Percentiles rank a stretch among this genome's conserved stretches.
Evolutionary conservation across 768 basidiomycete species (phyloP).

Genomic region (Lactifluus subvellereus): DNA sequence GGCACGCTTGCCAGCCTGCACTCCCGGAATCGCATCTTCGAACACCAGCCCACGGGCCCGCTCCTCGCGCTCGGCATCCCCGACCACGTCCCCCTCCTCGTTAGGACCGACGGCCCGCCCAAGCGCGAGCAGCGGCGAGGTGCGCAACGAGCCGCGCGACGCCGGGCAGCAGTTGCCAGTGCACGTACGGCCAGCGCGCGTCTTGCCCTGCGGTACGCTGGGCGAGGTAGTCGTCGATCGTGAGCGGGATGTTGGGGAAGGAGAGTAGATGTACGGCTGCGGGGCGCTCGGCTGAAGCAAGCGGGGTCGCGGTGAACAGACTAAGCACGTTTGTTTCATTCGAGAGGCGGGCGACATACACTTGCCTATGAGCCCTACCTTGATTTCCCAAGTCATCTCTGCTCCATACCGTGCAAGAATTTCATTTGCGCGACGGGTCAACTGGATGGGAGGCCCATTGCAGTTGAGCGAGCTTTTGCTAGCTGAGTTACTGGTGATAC

Average conservation of each 20-base stretch:
- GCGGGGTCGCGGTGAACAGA: not conserved
- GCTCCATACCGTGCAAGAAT: constrained; percentile 68
- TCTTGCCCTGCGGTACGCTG: constrained; percentile 57
- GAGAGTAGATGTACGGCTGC: constrained; percentile 66
- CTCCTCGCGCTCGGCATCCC: constrained; percentile 39
- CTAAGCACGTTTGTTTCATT: not conserved
- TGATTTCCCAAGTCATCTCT: constrained; percentile 83
- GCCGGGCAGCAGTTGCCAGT: constrained; percentile 75
- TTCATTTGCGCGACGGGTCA: constrained; percentile 43
- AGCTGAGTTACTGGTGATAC: constrained; percentile 65
- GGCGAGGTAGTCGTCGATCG: constrained; percentile 51
- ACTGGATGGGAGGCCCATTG: not conserved
- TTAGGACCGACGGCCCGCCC: constrained; percentile 52
- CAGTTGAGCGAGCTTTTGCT: constrained; percentile 25
- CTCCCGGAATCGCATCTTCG: constrained; percentile 73
- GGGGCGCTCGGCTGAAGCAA: constrained; percentile 50
- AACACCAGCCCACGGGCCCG: constrained; percentile 68
- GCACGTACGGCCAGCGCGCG: constrained; percentile 59
- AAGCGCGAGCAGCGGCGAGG: constrained; percentile 59
- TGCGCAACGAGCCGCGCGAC: constrained; percentile 62
- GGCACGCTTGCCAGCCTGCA: constrained; percentile 76
- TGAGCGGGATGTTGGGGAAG: constrained; percentile 66
- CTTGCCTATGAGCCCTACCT: constrained; percentile 72
- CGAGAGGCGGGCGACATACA: constrained; percentile 37
- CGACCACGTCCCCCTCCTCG: constrained; percentile 33